Evolutionary conservation across 1,139 yeast genomes (phyloP).

Genomic region (Ogataea hybrid): DNA sequence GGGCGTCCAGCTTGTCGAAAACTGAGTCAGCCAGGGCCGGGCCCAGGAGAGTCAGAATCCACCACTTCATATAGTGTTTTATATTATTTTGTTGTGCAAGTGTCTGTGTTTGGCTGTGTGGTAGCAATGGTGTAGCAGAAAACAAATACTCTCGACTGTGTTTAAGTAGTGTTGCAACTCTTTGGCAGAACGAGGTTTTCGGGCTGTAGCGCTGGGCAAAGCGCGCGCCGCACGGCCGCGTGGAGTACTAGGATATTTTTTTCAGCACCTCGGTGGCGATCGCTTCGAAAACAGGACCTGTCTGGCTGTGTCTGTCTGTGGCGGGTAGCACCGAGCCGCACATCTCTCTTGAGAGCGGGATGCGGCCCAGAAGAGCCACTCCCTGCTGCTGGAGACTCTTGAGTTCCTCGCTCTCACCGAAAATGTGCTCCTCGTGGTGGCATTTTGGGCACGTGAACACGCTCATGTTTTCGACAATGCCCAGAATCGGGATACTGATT

Average conservation of each 20-base stretch:
- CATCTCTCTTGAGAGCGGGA: constrained; percentile 69
- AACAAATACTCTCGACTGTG: background rate
- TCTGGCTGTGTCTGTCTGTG: constrained; percentile 40
- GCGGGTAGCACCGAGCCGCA: constrained; percentile 64
- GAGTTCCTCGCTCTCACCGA: constrained; percentile 66
- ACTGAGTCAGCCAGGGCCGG: constrained; percentile 10
- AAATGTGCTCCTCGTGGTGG: constrained; percentile 68
- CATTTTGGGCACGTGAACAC: constrained; percentile 75
- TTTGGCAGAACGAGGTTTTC: constrained; percentile 4
- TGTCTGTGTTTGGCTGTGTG: constrained; percentile 4
- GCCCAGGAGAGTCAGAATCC: constrained; percentile 6
- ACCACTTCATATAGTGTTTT: constrained; percentile 14
- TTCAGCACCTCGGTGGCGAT: constrained; percentile 41
- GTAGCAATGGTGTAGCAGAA: constrained; percentile 10
- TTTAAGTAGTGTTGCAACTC: constrained; percentile 1
- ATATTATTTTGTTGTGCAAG: constrained; percentile 4
- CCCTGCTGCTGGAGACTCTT: constrained; percentile 53
- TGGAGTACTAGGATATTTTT: constrained; percentile 17
- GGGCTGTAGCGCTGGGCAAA: constrained; percentile 9
- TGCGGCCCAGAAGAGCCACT: constrained; percentile 57
- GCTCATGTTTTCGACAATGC: constrained; percentile 85
- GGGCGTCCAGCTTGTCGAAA: constrained; percentile 10
- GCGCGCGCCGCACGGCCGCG: constrained; percentile 13
- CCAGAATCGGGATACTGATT: constrained; percentile 70
- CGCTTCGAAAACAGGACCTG: constrained; percentile 41